phyloP scores from a whole-genome alignment of 768 basidiomycete species.

The Leccinum truebloodii region DNA sequence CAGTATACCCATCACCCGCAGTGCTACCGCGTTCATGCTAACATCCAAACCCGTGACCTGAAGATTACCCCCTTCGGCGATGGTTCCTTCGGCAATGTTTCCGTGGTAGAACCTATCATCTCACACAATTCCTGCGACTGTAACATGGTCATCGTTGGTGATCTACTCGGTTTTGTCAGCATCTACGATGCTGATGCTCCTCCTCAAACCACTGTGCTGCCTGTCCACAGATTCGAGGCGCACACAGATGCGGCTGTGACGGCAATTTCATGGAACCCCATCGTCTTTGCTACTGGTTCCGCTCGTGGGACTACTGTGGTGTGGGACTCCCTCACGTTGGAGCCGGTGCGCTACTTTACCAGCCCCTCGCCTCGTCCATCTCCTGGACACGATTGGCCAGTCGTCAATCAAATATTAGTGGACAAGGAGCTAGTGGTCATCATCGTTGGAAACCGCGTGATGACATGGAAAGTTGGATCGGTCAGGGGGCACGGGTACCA shows the following conservation, averaged over 20 bases:
- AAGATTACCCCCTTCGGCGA: slow-evolving; percentile 52
- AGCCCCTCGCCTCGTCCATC: slow-evolving; percentile 43
- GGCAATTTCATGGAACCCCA: slow-evolving; percentile 59
- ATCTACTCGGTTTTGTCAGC: slow-evolving; percentile 62
- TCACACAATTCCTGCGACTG: slow-evolving; percentile 40
- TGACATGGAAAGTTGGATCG: slow-evolving; percentile 68
- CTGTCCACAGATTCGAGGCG: slow-evolving; percentile 57
- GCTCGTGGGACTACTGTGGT: slow-evolving; percentile 56
- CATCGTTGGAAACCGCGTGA: slow-evolving; percentile 57
- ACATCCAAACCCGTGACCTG: slow-evolving; percentile 28
- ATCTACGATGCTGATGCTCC: slow-evolving; percentile 53
- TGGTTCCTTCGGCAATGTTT: slow-evolving; percentile 50
- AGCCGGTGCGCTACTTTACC: slow-evolving; percentile 53
- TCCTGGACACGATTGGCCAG: slow-evolving; percentile 39
- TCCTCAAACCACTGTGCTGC: slow-evolving; percentile 25
- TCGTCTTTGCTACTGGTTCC: slow-evolving; percentile 68
- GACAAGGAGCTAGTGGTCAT: slow-evolving; percentile 56
- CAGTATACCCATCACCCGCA: slow-evolving; percentile 49
- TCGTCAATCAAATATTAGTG: slow-evolving; percentile 59
- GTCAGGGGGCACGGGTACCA: slow-evolving; percentile 33
- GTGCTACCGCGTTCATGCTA: slow-evolving; percentile 54
- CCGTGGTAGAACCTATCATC: slow-evolving; percentile 46
- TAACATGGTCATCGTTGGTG: slow-evolving; percentile 63
- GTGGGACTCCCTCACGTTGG: slow-evolving; percentile 68
- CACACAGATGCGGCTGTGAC: slow-evolving; percentile 65